Evolutionary conservation across 345 rosid genomes (phyloP), one percentile per base, ranked within the genome.

Genomic region (Boechera divaricarpa): DNA sequence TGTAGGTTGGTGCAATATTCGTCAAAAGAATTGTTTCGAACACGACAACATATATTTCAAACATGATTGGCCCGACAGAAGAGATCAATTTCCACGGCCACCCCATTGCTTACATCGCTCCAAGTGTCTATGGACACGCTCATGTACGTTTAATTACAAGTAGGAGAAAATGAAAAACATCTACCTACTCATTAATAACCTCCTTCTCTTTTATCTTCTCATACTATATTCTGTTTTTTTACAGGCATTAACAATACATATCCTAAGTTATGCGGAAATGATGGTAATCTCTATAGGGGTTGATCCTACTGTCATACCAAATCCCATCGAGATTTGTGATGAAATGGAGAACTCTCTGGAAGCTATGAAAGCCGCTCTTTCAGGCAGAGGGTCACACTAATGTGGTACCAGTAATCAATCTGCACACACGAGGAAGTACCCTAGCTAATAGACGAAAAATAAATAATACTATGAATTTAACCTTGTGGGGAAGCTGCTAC

Each of bases 241-340:
- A 24, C 82, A 90, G 98, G 94, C 91, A 31, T 36, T 90, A 80
- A 86, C 89, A 11, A 38, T 88, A 10, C 94, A 93, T 78, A 88
- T 76, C 68, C 89, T 87, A 61, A 90, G 96, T 65, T 89, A 93
- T 66, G 79, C 63, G 26, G 79, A 83, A 7, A 90, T 81, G 74
- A 83, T 90, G 93, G 83, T 77, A 11, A 66, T 92, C 44, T 83
- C 82, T 36, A 7, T 89, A 15, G 86, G 85, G 0, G 92, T 84
- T 36, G 96, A 93, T 73, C 86, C 87, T 16, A 82, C 74, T 3
- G 83, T 74, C 28, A 76, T 92, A 75, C 83, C 89, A 3, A 78
- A 88, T 78, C 91, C 96, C 74, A 83, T 83, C 29, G 80, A 39
- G 44, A 84, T 92, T 10, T 84, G 89, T 4, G 84, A 83, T 1